Conservation (phyloP, 2,329 filamentous ascomycete species). For the Pochonia chlamydosporia region DNA sequence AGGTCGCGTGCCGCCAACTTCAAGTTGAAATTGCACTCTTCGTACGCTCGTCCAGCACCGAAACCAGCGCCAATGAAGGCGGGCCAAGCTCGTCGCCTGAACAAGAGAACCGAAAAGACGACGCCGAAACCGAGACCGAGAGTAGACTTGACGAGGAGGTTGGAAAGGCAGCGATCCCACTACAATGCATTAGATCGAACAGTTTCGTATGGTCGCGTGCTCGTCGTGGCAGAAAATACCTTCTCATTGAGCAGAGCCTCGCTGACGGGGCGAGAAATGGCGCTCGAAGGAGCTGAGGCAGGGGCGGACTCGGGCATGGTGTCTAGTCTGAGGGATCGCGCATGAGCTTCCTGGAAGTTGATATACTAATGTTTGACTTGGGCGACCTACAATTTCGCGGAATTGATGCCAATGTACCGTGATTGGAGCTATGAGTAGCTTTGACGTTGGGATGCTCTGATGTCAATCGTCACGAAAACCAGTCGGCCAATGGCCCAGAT, state of each 20-base stretch:
- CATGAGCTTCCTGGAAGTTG: neutral
- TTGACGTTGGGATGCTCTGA: slow-evolving; percentile 21
- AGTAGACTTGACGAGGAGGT: slow-evolving; percentile 91
- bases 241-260: slow-evolving; percentile 98
- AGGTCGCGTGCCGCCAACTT: slow-evolving; percentile 56
- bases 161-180: slow-evolving; percentile 99
- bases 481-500: slow-evolving; percentile 28
- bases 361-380: neutral
- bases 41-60: slow-evolving; percentile 92
- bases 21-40: slow-evolving; percentile 87
- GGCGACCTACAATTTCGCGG: slow-evolving; percentile 4
- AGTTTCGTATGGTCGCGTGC: neutral
- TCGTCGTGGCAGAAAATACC: slow-evolving; percentile 49
- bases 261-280: slow-evolving; percentile 80
- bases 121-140: slow-evolving; percentile 96
- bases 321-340: slow-evolving; percentile 10
- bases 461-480: slow-evolving; percentile 32
- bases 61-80: slow-evolving; percentile 94
- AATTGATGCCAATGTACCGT: slow-evolving; percentile 10
- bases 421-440: slow-evolving; percentile 24
- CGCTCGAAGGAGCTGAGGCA: slow-evolving; percentile 48
- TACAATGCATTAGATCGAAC: slow-evolving; percentile 32
- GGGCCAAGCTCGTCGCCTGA: slow-evolving; percentile 97
- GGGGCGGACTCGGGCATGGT: slow-evolving; percentile 50
- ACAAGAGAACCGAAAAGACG: slow-evolving; percentile 95